A percentile compares a stretch with the other conserved stretches of the same genome.
Conservation (phyloP, 2,329 filamentous ascomycete species). For the Ceratocystis eucalypticola region DNA sequence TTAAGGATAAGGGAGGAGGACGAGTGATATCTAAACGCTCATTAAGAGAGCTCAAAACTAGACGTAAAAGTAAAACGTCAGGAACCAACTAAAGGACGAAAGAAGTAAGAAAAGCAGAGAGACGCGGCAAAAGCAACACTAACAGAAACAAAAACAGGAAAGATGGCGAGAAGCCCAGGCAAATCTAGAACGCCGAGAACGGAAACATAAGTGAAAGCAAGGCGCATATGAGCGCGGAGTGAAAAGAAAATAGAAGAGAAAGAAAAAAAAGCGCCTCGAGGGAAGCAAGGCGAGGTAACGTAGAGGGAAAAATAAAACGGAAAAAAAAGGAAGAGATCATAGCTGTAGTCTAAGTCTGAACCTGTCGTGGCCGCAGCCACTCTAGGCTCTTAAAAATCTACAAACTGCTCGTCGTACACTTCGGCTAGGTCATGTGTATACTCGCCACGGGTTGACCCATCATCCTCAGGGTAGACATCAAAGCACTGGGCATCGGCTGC, state of each 20-base stretch:
- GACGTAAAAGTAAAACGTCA: not conserved
- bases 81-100: not conserved
- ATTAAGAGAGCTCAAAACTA: not conserved
- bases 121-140: not conserved
- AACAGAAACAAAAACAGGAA: not conserved
- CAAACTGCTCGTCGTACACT: slow-evolving; percentile 58
- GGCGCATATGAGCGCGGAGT: not conserved
- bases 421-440: slow-evolving; percentile 57
- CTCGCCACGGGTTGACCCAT: slow-evolving; percentile 36
- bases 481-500: slow-evolving; percentile 69
- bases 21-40: not conserved
- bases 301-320: not conserved
- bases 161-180: not conserved
- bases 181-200: not conserved
- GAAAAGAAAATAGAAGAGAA: not conserved
- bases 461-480: slow-evolving; percentile 69
- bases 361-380: not conserved
- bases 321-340: not conserved
- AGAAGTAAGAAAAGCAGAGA: not conserved
- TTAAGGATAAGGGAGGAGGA: not conserved
- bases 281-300: not conserved
- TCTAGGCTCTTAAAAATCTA: slow-evolving; percentile 45
- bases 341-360: not conserved
- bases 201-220: not conserved
- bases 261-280: not conserved